Evolutionary conservation across 1,139 yeast genomes (phyloP).

Genomic region (Candida sanyaensis): DNA sequence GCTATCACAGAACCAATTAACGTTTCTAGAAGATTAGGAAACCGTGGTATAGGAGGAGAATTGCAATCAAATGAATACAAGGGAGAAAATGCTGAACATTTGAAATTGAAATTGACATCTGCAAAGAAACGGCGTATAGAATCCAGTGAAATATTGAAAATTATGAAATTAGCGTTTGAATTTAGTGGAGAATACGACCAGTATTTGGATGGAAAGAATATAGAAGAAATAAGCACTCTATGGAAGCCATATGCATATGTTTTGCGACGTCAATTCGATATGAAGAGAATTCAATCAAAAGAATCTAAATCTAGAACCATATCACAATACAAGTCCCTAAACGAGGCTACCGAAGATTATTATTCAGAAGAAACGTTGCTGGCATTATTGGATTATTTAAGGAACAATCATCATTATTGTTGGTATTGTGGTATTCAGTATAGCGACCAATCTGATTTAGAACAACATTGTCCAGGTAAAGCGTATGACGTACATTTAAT

Average conservation of each 20-base stretch:
- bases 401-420: conserved; percentile 26
- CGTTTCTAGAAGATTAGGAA: conserved; percentile 9
- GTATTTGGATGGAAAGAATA: conserved; percentile 8
- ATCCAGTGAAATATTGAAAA: conserved; percentile 10
- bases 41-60: conserved; percentile 14
- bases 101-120: conserved; percentile 1
- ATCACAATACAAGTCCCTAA: neutral
- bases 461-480: conserved; percentile 25
- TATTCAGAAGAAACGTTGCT: conserved; percentile 3
- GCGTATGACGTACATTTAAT: conserved; percentile 12
- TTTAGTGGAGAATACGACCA: conserved; percentile 27
- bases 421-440: conserved; percentile 31
- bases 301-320: neutral
- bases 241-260: conserved; percentile 26
- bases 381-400: conserved; percentile 19
- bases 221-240: conserved; percentile 18
- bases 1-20: conserved; percentile 21
- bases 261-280: neutral
- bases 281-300: neutral
- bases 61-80: neutral
- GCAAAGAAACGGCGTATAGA: neutral
- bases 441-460: conserved; percentile 11
- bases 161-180: conserved; percentile 28
- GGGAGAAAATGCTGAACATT: conserved; percentile 1
- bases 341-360: too few relatives aligned